A percentile compares a stretch with the other conserved stretches of the same genome.
Conservation (phyloP, 163 green algal species). For the Coccomyxa subellipsoidea region DNA sequence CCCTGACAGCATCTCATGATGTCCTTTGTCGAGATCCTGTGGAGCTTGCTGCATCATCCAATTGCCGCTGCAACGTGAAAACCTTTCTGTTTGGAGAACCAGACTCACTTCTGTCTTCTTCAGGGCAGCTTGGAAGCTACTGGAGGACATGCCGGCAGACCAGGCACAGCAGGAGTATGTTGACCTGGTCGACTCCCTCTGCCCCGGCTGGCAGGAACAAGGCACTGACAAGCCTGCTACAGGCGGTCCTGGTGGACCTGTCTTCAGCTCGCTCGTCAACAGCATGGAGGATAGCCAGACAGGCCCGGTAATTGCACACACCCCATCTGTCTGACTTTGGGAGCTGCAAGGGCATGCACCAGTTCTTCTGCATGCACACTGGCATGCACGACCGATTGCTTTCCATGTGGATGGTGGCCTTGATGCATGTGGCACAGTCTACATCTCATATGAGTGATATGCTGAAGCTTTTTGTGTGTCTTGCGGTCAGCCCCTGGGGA, state of each 20-base stretch:
- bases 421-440: too few relatives aligned
- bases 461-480: too few relatives aligned
- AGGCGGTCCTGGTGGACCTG: neutral
- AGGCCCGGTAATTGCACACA: neutral
- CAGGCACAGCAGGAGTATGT: neutral
- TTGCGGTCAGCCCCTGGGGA: neutral
- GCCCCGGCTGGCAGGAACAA: neutral
- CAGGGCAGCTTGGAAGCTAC: conserved; percentile 8
- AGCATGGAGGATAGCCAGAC: neutral
- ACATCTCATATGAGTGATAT: too few relatives aligned
- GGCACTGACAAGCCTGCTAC: neutral
- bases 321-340: neutral
- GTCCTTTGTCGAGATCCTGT: too few relatives aligned
- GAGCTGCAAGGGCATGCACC: neutral
- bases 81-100: neutral
- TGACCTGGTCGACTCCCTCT: neutral
- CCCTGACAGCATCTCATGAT: too few relatives aligned
- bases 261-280: conserved; percentile 5
- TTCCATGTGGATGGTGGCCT: too few relatives aligned
- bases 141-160: conserved; percentile 6
- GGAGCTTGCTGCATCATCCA: too few relatives aligned
- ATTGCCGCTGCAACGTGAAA: neutral
- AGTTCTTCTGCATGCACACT: too few relatives aligned
- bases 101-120: neutral
- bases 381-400: too few relatives aligned